Base-by-base conservation (phyloP, 1,284 basidiomycete genomes). In the Trametes hirsuta region DNA sequence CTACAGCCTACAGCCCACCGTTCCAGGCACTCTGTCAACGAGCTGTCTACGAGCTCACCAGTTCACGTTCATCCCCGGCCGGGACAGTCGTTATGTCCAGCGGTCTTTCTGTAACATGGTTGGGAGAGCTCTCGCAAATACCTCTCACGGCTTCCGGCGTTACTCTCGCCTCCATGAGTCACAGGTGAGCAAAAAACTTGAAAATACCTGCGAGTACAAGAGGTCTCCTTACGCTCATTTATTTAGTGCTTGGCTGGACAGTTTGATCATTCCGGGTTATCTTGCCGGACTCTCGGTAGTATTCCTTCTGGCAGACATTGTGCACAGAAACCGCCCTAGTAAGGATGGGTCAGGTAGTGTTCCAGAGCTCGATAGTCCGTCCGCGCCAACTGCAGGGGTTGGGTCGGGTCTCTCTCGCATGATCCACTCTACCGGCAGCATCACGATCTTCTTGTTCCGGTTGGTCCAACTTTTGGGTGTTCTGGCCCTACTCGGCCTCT, bases 391-490 rank as follows among this genome's bases (percentile, higher is more conserved):
- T 30, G 30, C 30, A 30, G 30, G 8, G 30, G 30, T 30, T 4
- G 30, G 30, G 25, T 55, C 62, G 2, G 45, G 3, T n/a, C 40
- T 58, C 11, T 39, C 36, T 10, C 39, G 45, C 5, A 45, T 15
- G n/a, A 45, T 61, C 3, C 34, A 53, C 4, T 42, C 48, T 21
- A 52, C 61, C 24, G 62, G 62, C 6, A 56, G 75, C 30, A 21
- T 45, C 6, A 62, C 46, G 1, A 71, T 74, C 40, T 71, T 72
- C 54, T 15, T 58, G 1, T 72, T 64, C 59, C 65, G 67, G 41
- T 4, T 72, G 25, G 44, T 63, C 10, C 69, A 73, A 8, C 36
- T 73, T 14, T 2, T 71, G 39, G 39, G 10, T 3, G 34, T 56
- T 9, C 30, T 57, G 4, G 59, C 45, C 1, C 51, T 65, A 1